A percentile compares a stretch with the other conserved stretches of the same genome.
phyloP scores from a whole-genome alignment of 148 eudicot species.

The Nepenthes mirabilis region DNA sequence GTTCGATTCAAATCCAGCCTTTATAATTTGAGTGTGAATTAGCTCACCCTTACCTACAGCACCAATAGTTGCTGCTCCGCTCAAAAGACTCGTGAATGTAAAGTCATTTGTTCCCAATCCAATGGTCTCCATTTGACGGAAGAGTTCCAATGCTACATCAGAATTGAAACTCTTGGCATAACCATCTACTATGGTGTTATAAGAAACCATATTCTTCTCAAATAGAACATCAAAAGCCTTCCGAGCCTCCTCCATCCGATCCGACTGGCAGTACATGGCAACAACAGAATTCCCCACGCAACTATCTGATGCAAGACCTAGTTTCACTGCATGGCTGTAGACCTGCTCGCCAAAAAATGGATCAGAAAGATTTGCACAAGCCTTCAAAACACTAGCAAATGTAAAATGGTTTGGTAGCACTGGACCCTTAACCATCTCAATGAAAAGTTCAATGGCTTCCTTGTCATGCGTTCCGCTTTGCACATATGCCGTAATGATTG shows the following conservation, averaged over 20 bases:
- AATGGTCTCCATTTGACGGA: conserved; percentile 19
- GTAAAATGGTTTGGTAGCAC: conserved; percentile 51
- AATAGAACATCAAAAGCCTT: conserved; percentile 41
- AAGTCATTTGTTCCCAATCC: conserved; percentile 30
- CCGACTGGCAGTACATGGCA: conserved; percentile 47
- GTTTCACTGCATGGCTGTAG: conserved; percentile 37
- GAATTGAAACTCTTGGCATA: conserved; percentile 24
- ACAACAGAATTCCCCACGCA: conserved; percentile 45
- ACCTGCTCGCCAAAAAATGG: conserved; percentile 37
- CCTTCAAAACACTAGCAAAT: conserved; percentile 47
- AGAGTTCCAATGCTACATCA: conserved; percentile 26
- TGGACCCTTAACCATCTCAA: conserved; percentile 32
- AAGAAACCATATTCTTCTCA: conserved; percentile 49
- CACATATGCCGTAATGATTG: conserved; percentile 40
- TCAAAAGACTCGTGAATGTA: conserved; percentile 49
- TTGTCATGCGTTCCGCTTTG: conserved; percentile 29
- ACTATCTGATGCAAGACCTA: conserved; percentile 27
- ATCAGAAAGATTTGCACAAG: conserved; percentile 37
- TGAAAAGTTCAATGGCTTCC: conserved; percentile 41
- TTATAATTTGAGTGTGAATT: conserved; percentile 45
- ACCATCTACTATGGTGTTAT: conserved; percentile 35
- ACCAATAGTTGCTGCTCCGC: conserved; percentile 54
- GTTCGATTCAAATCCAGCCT: conserved; percentile 34
- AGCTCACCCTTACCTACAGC: conserved; percentile 54
- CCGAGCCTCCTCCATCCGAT: conserved; percentile 38